These are phyloP conservation scores for Lanzia echinophila DNA, from an alignment of 2,329 filamentous ascomycete genomes.

Conservation along the genomic window DNA sequence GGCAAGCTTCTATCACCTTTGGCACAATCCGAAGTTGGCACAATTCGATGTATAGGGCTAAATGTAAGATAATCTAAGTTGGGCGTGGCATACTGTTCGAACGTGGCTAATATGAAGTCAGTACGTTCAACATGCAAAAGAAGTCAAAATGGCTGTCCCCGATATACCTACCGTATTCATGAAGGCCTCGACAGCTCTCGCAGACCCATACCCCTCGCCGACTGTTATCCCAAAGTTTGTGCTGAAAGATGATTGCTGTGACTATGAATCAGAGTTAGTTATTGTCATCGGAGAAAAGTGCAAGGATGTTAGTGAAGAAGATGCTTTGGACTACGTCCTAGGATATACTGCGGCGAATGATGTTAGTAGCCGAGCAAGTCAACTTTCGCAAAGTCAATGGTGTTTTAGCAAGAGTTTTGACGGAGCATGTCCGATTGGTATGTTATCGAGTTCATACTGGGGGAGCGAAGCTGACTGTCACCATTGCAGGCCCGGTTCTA, in stretches of 20 bases:
- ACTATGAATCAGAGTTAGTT: constrained; percentile 45
- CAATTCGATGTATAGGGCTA: constrained; percentile 44
- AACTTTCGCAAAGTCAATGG: constrained; percentile 44
- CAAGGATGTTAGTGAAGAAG: constrained; percentile 41
- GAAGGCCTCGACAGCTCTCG: constrained; percentile 24
- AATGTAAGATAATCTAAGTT: constrained; percentile 33
- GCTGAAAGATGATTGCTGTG: constrained; percentile 37
- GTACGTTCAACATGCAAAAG: constrained; percentile 40
- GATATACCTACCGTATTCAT: constrained; percentile 34
- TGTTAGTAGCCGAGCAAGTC: constrained; percentile 44
- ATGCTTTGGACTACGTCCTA: constrained; percentile 45
- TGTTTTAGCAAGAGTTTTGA: constrained; percentile 46
- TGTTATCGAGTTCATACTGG: constrained; percentile 6
- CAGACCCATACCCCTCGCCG: constrained; percentile 30
- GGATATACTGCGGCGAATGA: constrained; percentile 53
- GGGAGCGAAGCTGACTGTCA: neutral
- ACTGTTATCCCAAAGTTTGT: constrained; percentile 41
- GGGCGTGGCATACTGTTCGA: neutral
- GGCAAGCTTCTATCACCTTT: constrained; percentile 39
- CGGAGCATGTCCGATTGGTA: constrained; percentile 40
- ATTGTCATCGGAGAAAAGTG: constrained; percentile 42
- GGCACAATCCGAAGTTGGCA: constrained; percentile 37
- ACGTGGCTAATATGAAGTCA: constrained; percentile 14
- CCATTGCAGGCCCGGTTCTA: constrained; percentile 40
- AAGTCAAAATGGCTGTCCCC: constrained; percentile 39